These are phyloP conservation scores for Rhynchospora tenuis DNA, from an alignment of 176 grass and related monocot species.

Conservation along the genomic window DNA sequence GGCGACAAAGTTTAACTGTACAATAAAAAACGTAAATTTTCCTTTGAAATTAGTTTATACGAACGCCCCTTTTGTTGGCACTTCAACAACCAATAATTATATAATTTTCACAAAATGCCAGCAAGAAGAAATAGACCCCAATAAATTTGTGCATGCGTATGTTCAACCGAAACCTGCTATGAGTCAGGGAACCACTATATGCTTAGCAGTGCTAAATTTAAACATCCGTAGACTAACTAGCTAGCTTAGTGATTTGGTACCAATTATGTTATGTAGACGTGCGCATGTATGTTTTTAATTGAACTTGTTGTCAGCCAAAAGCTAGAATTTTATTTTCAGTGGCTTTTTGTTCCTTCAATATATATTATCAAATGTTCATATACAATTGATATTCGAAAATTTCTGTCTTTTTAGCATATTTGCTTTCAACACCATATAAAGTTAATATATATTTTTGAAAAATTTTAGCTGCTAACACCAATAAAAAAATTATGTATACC, in stretches of 20 bases:
- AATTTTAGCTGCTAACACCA: too few species aligned
- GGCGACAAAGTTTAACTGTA: not conserved
- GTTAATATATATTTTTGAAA: too few species aligned
- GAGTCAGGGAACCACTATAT: constrained; percentile 21
- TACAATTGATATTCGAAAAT: not conserved
- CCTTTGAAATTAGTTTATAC: not conserved
- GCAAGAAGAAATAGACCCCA: not conserved
- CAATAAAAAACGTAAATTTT: not conserved
- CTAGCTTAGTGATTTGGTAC: not conserved
- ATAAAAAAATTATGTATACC: too few species aligned
- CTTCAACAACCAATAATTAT: not conserved
- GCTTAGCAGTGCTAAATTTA: constrained; percentile 9
- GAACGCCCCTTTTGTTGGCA: not conserved
- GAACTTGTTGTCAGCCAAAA: not conserved
- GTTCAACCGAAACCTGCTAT: constrained; percentile 11
- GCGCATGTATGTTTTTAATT: not conserved
- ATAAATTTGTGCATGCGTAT: constrained; percentile 5
- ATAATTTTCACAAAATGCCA: not conserved
- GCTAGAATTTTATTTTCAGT: not conserved
- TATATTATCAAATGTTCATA: too few species aligned
- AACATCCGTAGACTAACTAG: not conserved
- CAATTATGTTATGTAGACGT: not conserved
- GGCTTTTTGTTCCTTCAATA: not conserved
- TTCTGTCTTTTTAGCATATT: not conserved
- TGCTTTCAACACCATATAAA: too few species aligned